These are phyloP conservation scores for Phialophora expanda DNA, from an alignment of 2,329 filamentous ascomycete genomes.

Conservation along the genomic window DNA sequence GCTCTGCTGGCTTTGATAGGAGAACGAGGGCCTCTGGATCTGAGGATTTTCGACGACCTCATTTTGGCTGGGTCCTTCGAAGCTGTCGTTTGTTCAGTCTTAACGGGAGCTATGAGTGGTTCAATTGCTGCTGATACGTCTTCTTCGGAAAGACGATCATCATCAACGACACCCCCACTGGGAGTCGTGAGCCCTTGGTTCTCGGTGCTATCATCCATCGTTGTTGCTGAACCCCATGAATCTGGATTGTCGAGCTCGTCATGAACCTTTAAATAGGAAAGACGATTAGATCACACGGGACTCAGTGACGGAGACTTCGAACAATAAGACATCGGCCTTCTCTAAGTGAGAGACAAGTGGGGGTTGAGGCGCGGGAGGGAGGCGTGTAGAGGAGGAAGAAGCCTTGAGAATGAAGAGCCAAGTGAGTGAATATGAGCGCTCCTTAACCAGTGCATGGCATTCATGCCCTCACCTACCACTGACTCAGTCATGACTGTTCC, in stretches of 20 bases:
- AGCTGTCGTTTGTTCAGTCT: neutral
- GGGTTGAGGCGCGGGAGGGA: neutral
- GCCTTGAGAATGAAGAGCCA: neutral
- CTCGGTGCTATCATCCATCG: neutral
- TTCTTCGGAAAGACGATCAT: neutral
- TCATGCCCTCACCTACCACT: neutral
- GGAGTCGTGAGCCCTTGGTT: neutral
- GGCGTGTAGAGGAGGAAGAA: neutral
- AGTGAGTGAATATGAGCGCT: neutral
- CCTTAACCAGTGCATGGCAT: neutral
- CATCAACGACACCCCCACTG: neutral
- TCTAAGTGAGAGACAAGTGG: neutral
- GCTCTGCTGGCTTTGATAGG: neutral
- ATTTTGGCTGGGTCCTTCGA: neutral
- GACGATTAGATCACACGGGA: neutral
- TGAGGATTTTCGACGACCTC: neutral
- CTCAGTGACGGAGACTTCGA: neutral
- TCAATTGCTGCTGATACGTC: neutral
- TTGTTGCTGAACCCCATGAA: neutral
- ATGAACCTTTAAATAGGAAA: neutral
- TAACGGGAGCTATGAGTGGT: neutral
- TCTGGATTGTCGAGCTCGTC: neutral
- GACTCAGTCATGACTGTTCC: neutral
- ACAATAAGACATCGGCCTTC: neutral
- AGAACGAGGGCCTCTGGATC: neutral